A percentile compares a stretch with the other conserved stretches of the same genome.
phyloP scores from a whole-genome alignment of 495 filamentous ascomycete genomes.

The Neurospora sp. region DNA sequence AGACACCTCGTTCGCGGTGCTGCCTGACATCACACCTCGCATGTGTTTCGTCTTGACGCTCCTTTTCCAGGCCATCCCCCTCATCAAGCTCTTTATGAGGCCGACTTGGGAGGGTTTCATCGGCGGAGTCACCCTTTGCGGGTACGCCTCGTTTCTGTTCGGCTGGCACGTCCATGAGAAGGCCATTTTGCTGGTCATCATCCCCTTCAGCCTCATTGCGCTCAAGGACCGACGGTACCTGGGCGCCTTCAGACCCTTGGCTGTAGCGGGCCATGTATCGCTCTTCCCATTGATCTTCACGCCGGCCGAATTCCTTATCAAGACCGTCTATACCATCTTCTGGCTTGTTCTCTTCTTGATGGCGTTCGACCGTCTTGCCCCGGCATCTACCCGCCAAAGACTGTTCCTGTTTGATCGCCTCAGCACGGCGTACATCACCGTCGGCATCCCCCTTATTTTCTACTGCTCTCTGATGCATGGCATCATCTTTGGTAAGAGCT shows the following conservation, averaged over 20 bases:
- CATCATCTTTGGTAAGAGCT: conserved; percentile 68
- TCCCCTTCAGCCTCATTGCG: conserved; percentile 90
- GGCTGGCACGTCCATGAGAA: conserved; percentile 99
- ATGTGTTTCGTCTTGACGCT: conserved; percentile 77
- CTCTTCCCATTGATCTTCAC: conserved; percentile 93
- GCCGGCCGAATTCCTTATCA: conserved; percentile 80
- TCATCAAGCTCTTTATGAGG: conserved; percentile 70
- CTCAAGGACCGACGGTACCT: conserved; percentile 87
- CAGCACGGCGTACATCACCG: conserved; percentile 73
- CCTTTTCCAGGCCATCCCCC: conserved; percentile 66
- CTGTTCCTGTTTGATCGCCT: conserved; percentile 87
- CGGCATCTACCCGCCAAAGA: conserved; percentile 59
- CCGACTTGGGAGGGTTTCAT: conserved; percentile 84
- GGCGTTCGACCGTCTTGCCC: conserved; percentile 78
- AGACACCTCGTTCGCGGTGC: conserved; percentile 88
- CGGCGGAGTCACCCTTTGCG: conserved; percentile 85
- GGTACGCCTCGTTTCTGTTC: conserved; percentile 92
- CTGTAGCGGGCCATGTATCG: conserved; percentile 88
- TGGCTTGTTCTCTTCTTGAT: conserved; percentile 84
- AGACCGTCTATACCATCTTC: conserved; percentile 84
- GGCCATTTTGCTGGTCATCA: conserved; percentile 85
- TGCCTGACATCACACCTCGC: conserved; percentile 74
- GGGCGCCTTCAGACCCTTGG: conserved; percentile 82
- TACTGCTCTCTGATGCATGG: conserved; percentile 82
- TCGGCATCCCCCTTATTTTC: conserved; percentile 78